Evolutionary conservation across 208 protist genomes (phyloP), one percentile per base, ranked within the genome.

Genomic region (Leishmania gerbilli): DNA sequence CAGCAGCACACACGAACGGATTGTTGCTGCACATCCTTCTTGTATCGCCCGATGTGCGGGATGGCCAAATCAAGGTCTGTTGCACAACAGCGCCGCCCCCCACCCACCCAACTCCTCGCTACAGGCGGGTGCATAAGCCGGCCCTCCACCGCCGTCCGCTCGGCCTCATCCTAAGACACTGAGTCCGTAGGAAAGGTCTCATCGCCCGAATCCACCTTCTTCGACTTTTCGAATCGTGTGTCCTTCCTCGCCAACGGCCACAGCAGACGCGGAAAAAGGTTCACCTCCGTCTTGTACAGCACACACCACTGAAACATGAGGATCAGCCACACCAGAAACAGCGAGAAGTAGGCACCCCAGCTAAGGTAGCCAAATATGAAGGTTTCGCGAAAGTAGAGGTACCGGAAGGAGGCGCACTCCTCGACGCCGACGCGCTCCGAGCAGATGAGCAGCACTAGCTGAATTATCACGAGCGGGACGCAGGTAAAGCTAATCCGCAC

Each of bases 351-450:
- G 13, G 77, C 80, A 6, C 76, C 79, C 77, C 86, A 91, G 47
- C 74, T 77, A 21, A 90, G 64, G 79, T 88, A 90, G 60, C 86
- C 87, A 76, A 93, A 93, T 37, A 91, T 80, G 68, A 90, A 89
- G 21, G 56, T 72, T 13, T 42, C 7, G 0, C 60, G 74, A 45
- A 87, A 84, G 45, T 78, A 71, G 67, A 53, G 37, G 47, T 67
- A 3, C 2, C 69, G 60, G 49, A 65, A 83, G 19, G 40, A 24
- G 51, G 40, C 45, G 49, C 84, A 87, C 53, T 42, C 56, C 2
- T 34, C 27, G 7, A 31, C 13, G 34, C 65, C 40, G 45, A 78
- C 34, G 7, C 55, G 55, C 67, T 79, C 75, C 42, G 79, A 82
- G 76, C 82, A 80, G 31, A 88, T 65, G 53, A 89, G 74, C 74